These are phyloP conservation scores for Salvia splendens DNA, from an alignment of 257 asterid species.

Conservation along the genomic window DNA sequence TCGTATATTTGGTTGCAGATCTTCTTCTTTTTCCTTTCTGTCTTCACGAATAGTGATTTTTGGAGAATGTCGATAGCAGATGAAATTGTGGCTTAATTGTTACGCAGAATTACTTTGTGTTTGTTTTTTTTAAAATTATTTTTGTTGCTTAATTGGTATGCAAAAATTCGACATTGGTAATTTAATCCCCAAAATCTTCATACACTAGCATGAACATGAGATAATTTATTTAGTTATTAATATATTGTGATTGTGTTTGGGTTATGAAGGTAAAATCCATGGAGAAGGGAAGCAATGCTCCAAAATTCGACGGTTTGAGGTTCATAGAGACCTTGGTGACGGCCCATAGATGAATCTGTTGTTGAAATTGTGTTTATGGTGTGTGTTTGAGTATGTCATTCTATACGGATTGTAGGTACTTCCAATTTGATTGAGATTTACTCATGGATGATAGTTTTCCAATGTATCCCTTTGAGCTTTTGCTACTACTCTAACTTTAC, in stretches of 20 bases:
- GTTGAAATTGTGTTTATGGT: not conserved
- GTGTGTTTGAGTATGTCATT: slow-evolving; percentile 5
- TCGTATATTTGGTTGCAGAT: not conserved
- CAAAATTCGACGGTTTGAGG: slow-evolving; percentile 59
- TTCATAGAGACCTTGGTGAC: slow-evolving; percentile 66
- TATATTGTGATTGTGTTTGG: not conserved
- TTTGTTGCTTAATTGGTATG: not conserved
- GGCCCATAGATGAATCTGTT: slow-evolving; percentile 52
- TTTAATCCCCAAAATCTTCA: too few relatives aligned
- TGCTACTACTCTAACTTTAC: too few relatives aligned
- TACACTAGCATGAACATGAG: too few relatives aligned
- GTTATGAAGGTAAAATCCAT: slow-evolving; percentile 33
- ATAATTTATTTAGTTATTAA: not conserved
- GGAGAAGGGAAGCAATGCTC: slow-evolving; percentile 43
- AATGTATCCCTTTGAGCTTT: too few relatives aligned
- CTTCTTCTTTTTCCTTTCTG: not conserved
- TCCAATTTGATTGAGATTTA: too few relatives aligned
- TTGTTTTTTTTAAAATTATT: not conserved
- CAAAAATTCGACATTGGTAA: not conserved
- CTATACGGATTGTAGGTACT: too few relatives aligned
- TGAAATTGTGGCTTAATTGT: not conserved
- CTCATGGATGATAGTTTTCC: too few relatives aligned
- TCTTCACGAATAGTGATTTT: not conserved
- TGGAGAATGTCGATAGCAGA: not conserved
- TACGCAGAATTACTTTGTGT: not conserved